Percentiles rank a stretch among this genome's conserved stretches.
phyloP scores from a whole-genome alignment of 805 yeast genomes.

The Metschnikowia santaceciliae region DNA sequence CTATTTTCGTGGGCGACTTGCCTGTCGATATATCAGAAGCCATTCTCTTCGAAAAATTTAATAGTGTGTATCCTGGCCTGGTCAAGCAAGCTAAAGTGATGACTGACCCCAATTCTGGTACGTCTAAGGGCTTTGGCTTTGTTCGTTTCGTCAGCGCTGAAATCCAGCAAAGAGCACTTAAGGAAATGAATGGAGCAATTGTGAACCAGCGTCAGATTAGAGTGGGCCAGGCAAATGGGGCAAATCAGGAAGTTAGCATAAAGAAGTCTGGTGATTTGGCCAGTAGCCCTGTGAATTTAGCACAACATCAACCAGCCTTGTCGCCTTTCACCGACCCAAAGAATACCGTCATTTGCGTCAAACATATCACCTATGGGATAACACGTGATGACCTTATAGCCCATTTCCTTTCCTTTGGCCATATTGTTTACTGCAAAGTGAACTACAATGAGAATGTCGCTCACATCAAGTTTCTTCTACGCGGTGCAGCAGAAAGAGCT shows the following conservation, averaged over 20 bases:
- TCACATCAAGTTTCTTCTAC: conserved; percentile 23
- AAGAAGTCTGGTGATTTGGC: conserved; percentile 4
- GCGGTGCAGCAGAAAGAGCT: conserved; percentile 38
- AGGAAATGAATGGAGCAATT: conserved; percentile 77
- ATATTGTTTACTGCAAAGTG: conserved; percentile 25
- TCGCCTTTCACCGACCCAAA: conserved; percentile 73
- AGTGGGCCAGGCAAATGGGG: conserved; percentile 49
- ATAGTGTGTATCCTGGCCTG: conserved; percentile 60
- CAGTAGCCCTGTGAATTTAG: conserved; percentile 19
- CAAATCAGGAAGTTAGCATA: conserved; percentile 3
- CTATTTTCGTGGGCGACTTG: conserved; percentile 85
- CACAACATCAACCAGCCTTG: conserved; percentile 51
- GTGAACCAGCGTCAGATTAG: conserved; percentile 74
- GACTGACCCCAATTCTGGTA: conserved; percentile 65
- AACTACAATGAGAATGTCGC: conserved; percentile 22
- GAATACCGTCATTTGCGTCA: conserved; percentile 72
- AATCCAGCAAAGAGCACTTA: conserved; percentile 67
- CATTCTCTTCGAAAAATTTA: conserved; percentile 60
- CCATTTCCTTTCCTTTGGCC: conserved; percentile 65
- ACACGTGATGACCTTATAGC: conserved; percentile 59
- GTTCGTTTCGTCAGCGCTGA: conserved; percentile 65
- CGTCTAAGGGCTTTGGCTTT: conserved; percentile 84
- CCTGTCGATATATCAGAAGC: conserved; percentile 70
- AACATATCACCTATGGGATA: conserved; percentile 57
- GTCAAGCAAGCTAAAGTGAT: conserved; percentile 75